Base-by-base conservation (phyloP, 2,329 filamentous ascomycete genomes). In the Diaporthe sp. region DNA sequence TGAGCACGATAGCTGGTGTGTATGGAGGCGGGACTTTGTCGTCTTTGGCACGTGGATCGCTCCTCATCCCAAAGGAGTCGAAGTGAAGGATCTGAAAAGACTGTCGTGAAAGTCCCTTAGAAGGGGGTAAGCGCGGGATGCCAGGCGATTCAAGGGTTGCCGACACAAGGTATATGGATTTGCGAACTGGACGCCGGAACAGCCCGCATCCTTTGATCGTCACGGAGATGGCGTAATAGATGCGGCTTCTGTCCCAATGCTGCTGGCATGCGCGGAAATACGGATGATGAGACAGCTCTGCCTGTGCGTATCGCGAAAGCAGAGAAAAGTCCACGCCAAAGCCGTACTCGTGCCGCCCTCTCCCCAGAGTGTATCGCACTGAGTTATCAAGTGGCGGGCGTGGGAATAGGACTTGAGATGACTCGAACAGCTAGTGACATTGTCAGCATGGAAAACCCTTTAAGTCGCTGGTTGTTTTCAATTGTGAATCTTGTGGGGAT, bases 381-480 rank as follows among this genome's bases (percentile, higher is more conserved):
- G 64, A 54, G 9, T 33, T 12, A 17, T 5, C 19, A 9, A 68
- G 42, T 22, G 64, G 64, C 30, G 22, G 9, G 2, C 8, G 45
- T 17, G 64, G 64, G 64, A 68, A 68, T 2, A 68, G 64, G 22
- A 28, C 33, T 12, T 68, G 64, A 30, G 45, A 54, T 22, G 38
- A 10, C 13, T 68, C 28, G 7, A 68, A 52, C 28, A 68, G 30
- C 64, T 68, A 47, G 22, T 15, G 19, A 15, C 3, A 12, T 7
- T 7, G 33, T 58, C 33, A 58, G 33, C 15, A 4, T 13, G 2
- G 1, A 12, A 7, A n/a, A 4, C 1, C 28, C 15, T 5, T 30
- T 7, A 12, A 13, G 8, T 5, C 7, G 1, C 22, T 10, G 12
- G 3, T 33, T 1, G 17, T 1, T 54, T 8, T 8, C 3, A 57